Evolutionary conservation across 1,139 yeast genomes (phyloP).

Genomic region (Insectozyma bohioensis): DNA sequence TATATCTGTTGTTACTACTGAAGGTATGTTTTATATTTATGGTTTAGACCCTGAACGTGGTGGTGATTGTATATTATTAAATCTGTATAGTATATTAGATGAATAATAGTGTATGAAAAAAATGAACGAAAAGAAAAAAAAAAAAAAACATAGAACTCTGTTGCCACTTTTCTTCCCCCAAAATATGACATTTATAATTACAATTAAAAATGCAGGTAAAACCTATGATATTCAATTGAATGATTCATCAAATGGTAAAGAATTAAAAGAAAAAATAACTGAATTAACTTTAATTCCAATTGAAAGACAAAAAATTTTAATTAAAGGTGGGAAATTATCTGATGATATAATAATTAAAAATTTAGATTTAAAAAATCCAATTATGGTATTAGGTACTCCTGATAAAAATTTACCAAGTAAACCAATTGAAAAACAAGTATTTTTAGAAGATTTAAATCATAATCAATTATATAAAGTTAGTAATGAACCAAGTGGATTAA

Average conservation of each 20-base stretch:
- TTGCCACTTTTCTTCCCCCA: conserved; percentile 7
- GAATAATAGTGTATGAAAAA: conserved; percentile 7
- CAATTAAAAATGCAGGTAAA: conserved; percentile 85
- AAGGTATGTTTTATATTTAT: conserved; percentile 83
- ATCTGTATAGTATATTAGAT: conserved; percentile 58
- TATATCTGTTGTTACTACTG: conserved; percentile 80
- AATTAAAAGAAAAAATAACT: conserved; percentile 69
- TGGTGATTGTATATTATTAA: conserved; percentile 83
- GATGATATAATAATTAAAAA: conserved; percentile 53
- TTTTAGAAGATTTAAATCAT: conserved; percentile 68
- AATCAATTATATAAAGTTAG: conserved; percentile 38
- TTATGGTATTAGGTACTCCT: conserved; percentile 93
- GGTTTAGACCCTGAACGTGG: conserved; percentile 87
- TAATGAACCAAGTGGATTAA: conserved; percentile 75
- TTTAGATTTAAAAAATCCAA: conserved; percentile 63
- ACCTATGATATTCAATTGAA: conserved; percentile 67
- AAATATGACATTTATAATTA: conserved; percentile 19
- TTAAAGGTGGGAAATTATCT: conserved; percentile 83
- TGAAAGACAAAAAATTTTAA: conserved; percentile 84
- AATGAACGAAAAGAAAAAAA: neutral
- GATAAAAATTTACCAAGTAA: conserved; percentile 63
- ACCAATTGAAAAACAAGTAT: conserved; percentile 56
- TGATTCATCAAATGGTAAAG: conserved; percentile 58
- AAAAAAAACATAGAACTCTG: neutral
- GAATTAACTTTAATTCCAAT: conserved; percentile 79